Evolutionary conservation across 495 filamentous ascomycete species (phyloP).

Genomic region (Eremomyces bilateralis): DNA sequence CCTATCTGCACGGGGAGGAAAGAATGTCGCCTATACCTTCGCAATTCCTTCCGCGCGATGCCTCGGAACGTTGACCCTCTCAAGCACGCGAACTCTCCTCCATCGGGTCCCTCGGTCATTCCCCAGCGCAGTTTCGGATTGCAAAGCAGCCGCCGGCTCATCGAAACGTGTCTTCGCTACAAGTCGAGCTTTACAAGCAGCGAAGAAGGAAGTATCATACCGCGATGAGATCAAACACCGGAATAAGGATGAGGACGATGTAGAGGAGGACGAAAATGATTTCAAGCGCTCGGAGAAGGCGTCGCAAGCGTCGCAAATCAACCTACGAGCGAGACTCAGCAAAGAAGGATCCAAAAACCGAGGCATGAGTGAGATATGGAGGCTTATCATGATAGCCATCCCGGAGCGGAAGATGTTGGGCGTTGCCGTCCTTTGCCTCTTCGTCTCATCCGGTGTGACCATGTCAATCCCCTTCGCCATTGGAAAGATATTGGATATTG

Average conservation of each 20-base stretch:
- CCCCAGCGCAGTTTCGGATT: no score
- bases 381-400: conserved; percentile 69
- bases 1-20: no score
- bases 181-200: background rate
- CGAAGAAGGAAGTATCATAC: background rate
- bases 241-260: conserved; percentile 10
- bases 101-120: no score
- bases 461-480: conserved; percentile 94
- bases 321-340: conserved; percentile 64
- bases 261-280: conserved; percentile 28
- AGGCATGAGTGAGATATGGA: conserved; percentile 57
- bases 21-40: no score
- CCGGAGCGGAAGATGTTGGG: conserved; percentile 64
- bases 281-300: conserved; percentile 59
- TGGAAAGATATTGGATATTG: conserved; percentile 80
- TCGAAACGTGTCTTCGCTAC: background rate
- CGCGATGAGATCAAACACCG: background rate
- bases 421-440: conserved; percentile 58
- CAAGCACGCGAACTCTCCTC: no score
- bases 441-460: conserved; percentile 72
- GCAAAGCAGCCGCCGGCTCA: no score
- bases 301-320: conserved; percentile 67
- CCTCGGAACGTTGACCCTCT: no score
- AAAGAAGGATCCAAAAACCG: conserved; percentile 47
- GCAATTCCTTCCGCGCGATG: no score